Conservation (phyloP, 331 rosid genomes). For the Quercus phellos region DNA sequence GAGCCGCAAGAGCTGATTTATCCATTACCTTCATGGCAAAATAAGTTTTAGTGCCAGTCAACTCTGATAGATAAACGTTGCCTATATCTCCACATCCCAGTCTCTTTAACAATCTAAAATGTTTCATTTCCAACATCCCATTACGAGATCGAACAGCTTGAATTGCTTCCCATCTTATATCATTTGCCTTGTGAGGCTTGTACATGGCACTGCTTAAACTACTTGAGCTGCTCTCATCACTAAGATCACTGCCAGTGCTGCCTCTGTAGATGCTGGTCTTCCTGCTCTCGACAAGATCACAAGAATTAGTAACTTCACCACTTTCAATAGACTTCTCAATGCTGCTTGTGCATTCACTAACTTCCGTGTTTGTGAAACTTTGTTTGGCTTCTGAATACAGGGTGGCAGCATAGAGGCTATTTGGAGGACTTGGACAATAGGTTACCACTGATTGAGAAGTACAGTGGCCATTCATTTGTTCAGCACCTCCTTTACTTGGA, state of each 20-base stretch:
- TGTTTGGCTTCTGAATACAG: constrained; percentile 77
- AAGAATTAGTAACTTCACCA: constrained; percentile 48
- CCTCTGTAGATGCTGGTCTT: constrained; percentile 80
- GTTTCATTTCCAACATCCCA: constrained; percentile 64
- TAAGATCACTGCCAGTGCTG: constrained; percentile 85
- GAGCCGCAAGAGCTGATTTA: constrained; percentile 64
- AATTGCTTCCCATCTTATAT: constrained; percentile 91
- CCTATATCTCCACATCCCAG: constrained; percentile 97
- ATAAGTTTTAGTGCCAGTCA: constrained; percentile 67
- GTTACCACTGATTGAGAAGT: constrained; percentile 36
- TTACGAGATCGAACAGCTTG: constrained; percentile 67
- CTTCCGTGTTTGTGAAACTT: constrained; percentile 72
- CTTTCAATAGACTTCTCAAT: constrained; percentile 64
- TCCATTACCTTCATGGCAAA: constrained; percentile 98
- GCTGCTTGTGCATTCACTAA: constrained; percentile 64
- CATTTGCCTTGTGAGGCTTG: constrained; percentile 85
- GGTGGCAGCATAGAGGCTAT: constrained; percentile 64
- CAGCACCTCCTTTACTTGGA: constrained; percentile 34
- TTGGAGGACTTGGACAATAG: constrained; percentile 68
- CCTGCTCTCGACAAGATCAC: constrained; percentile 71
- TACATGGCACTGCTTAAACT: constrained; percentile 65
- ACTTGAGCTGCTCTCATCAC: constrained; percentile 85
- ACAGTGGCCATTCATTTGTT: constrained; percentile 28
- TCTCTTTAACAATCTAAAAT: constrained; percentile 69
- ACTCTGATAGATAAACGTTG: constrained; percentile 76